Evolutionary conservation across 495 filamentous ascomycete genomes (phyloP), one percentile per base, ranked within the genome.

Genomic region (Ascodesmis nigricans): DNA sequence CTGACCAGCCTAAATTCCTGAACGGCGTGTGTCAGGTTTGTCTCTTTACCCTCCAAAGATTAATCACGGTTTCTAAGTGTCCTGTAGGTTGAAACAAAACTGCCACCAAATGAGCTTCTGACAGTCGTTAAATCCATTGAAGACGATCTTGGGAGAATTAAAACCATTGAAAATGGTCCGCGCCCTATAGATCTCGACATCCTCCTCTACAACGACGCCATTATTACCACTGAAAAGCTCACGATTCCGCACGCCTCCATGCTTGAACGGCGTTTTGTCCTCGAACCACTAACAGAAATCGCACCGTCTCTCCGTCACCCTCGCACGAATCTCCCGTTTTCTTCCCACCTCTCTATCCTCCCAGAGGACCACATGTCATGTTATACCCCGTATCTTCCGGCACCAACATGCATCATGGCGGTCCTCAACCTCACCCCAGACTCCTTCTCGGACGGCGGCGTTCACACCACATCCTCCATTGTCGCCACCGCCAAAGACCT

Each of bases 391-490:
- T 54, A 60, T 32, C 32, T 47, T 4, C 47, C 58, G 30, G 52
- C 50, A 2, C 63, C 75, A 0, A 93, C 83, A 1, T 67, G 71
- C 35, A 55, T 93, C 25, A 95, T 97, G 87, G 75, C 78, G 20
- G 90, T 97, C 44, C 63, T 93, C 33, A 97, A 97, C 58, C 60
- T 91, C 38, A 93, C 84, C 1, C 87, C 84, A 6, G 87, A 97
- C 60, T 95, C 87, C 24, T 95, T 95, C 61, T 93, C 83, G 8
- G 82, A 93, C 45, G 87, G 82, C 33, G 84, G 83, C 27, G 45
- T 56, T 1, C 63, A 82, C 56, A 46, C 50, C 40, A 31, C 56
- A 9, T 29, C 42, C 26, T 40, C 57, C 30, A 53, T 69, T 15
- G 53, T 59, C 10, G 33, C 46, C 20, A 76, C 68, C 6, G 59